phyloP scores from a whole-genome alignment of 441 rosid genomes.

The Populus trichocarpa region DNA sequence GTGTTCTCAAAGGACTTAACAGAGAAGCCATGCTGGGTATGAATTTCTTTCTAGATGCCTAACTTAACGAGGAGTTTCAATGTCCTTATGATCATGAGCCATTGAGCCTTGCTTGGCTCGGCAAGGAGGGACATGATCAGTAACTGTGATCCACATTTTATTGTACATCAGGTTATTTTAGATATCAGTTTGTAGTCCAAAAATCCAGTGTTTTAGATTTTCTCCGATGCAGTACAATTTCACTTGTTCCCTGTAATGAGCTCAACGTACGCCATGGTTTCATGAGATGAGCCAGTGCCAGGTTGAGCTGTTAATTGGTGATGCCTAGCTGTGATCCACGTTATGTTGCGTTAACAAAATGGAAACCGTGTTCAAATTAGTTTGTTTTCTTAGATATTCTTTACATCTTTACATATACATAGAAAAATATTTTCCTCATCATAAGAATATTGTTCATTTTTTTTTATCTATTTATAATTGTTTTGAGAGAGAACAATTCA shows the following conservation, averaged over 20 bases:
- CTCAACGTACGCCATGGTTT: neutral
- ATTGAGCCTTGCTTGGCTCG: constrained; percentile 2
- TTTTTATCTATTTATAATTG: no score
- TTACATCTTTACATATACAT: no score
- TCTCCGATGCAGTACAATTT: neutral
- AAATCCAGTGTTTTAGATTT: neutral
- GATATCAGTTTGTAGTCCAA: neutral
- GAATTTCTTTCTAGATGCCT: constrained; percentile 22
- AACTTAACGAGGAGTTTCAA: neutral
- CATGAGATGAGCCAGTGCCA: neutral
- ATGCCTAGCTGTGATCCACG: no score
- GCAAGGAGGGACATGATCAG: neutral
- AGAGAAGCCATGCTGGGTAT: constrained; percentile 61
- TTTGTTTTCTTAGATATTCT: no score
- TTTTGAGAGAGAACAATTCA: no score
- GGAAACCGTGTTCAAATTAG: no score
- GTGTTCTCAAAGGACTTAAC: constrained; percentile 64
- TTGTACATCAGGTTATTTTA: constrained; percentile 21
- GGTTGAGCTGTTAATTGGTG: neutral
- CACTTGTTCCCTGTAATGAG: constrained; percentile 2
- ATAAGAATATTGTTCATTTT: no score
- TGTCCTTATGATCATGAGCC: constrained; percentile 8
- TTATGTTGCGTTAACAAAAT: no score
- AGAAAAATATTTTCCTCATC: no score
- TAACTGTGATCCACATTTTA: neutral